phyloP scores from a whole-genome alignment of 2,329 filamentous ascomycete genomes.

The Mycosphaerella sp. region DNA sequence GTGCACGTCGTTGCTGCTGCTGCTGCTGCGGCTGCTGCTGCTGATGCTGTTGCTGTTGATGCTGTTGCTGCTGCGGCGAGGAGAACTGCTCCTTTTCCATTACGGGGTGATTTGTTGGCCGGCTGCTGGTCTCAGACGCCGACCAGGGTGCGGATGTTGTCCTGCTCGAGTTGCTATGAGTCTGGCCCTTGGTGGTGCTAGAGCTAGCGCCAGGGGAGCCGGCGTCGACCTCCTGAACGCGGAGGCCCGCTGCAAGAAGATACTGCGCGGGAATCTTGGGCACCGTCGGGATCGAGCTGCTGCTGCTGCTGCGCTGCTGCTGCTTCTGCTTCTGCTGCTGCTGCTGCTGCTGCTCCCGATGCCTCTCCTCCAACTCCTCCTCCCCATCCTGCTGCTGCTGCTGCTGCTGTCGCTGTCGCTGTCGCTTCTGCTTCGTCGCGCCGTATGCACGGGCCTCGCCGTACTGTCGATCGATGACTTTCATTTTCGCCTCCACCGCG shows the following conservation, averaged over 20 bases:
- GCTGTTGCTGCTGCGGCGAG: neutral
- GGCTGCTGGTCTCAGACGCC: neutral
- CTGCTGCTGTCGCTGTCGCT: neutral
- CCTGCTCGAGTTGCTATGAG: neutral
- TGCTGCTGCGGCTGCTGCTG: neutral
- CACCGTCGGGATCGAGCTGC: neutral
- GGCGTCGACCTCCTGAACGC: too few species aligned
- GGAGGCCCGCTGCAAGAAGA: slow-evolving; percentile 1
- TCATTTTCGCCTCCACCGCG: neutral
- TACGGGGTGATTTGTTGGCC: neutral
- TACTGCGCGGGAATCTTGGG: neutral
- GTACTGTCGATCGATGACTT: too few species aligned
- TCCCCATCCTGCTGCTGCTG: slow-evolving; percentile 1
- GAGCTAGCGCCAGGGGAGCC: too few species aligned
- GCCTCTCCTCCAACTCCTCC: too few species aligned
- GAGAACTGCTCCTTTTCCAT: neutral
- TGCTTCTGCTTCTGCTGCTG: neutral
- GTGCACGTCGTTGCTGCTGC: neutral
- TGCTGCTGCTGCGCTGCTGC: neutral
- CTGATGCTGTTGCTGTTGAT: neutral
- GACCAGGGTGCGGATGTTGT: neutral
- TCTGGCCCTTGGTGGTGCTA: too few species aligned
- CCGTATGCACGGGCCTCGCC: neutral
- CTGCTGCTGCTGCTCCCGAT: neutral
- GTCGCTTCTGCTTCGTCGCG: neutral